Percentiles rank a stretch among this genome's conserved stretches.
Conservation (phyloP, 2,329 filamentous ascomycete species). For the Blastomyces percursus region DNA sequence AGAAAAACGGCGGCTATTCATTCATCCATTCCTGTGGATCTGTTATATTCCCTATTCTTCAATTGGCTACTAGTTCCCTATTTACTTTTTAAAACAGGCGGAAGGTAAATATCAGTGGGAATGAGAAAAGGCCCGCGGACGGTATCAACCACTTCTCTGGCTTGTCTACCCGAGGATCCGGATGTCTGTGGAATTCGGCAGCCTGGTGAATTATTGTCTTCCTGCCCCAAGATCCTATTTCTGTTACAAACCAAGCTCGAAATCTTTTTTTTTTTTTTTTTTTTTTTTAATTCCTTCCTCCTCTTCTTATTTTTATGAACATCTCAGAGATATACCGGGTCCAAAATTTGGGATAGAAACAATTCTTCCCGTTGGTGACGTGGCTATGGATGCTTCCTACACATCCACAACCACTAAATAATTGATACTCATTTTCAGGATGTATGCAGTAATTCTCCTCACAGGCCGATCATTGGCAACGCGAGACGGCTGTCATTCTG, state of each 20-base stretch:
- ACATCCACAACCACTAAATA: neutral
- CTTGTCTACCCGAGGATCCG: neutral
- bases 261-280: no score
- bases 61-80: neutral
- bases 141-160: neutral
- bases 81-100: neutral
- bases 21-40: neutral
- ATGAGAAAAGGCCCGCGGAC: neutral
- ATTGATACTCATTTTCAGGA: neutral
- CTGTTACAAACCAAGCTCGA: neutral
- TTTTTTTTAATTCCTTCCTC: neutral
- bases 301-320: neutral
- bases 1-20: neutral
- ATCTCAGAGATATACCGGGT: neutral
- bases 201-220: neutral
- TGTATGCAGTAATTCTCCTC: neutral
- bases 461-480: neutral
- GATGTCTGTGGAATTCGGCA: neutral
- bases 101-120: neutral
- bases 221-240: neutral
- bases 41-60: neutral
- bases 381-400: neutral
- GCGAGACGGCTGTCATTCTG: neutral
- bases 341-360: neutral
- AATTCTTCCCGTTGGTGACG: neutral